These are phyloP conservation scores for Colletotrichum kahawae DNA, from an alignment of 2,329 filamentous ascomycete species.

Conservation along the genomic window DNA sequence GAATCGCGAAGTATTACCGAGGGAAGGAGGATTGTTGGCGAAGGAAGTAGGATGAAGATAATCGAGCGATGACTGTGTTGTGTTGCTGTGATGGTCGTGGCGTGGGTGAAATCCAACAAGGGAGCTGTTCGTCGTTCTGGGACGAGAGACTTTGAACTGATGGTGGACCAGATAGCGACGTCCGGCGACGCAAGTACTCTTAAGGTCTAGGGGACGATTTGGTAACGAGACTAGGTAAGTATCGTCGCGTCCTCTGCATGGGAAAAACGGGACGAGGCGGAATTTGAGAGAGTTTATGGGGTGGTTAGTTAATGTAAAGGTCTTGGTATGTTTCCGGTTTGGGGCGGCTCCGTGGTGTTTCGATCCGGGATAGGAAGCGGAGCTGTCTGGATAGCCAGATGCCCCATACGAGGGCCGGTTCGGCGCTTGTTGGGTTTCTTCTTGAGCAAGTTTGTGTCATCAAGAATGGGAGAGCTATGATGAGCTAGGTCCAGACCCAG, in stretches of 20 bases:
- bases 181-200: background rate
- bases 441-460: constrained; percentile 10
- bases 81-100: background rate
- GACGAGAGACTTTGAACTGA: background rate
- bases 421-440: background rate
- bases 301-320: background rate
- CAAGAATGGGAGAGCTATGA: background rate
- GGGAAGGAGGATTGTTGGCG: background rate
- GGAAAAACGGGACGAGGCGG: background rate
- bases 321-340: constrained; percentile 6
- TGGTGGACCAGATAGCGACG: background rate
- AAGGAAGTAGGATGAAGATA: background rate
- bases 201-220: background rate
- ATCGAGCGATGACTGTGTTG: background rate
- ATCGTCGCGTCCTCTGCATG: background rate
- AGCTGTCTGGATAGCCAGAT: background rate
- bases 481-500: background rate
- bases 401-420: background rate
- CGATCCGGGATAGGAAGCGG: background rate
- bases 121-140: background rate
- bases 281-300: background rate
- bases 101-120: background rate
- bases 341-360: constrained; percentile 4
- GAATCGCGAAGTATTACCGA: background rate
- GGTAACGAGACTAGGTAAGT: background rate